Conservation (phyloP, 2,329 filamentous ascomycete species). For the Thermothelomyces thermophilus region DNA sequence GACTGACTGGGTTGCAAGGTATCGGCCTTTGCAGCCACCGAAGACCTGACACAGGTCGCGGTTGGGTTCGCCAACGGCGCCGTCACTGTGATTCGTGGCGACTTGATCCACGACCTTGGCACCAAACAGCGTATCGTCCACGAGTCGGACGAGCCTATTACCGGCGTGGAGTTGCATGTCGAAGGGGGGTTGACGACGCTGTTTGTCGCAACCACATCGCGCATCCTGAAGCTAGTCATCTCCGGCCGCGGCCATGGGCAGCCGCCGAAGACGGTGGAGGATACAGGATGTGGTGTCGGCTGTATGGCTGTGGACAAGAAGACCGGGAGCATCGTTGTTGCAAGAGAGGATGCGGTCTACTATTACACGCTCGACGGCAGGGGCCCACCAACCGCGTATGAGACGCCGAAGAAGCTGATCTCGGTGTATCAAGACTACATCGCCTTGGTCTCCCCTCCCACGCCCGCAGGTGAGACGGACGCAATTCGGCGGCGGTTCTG, state of each 20-base stretch:
- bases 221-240: conserved; percentile 80
- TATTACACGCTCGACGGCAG: conserved; percentile 82
- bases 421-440: conserved; percentile 79
- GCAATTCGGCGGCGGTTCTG: conserved; percentile 66
- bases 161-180: conserved; percentile 71
- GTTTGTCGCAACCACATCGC: conserved; percentile 85
- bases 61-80: conserved; percentile 94
- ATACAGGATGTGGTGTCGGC: conserved; percentile 82
- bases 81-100: conserved; percentile 87
- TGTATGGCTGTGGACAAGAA: conserved; percentile 85
- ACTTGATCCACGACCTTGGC: conserved; percentile 90
- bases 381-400: conserved; percentile 83
- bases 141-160: conserved; percentile 94
- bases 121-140: conserved; percentile 91
- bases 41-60: conserved; percentile 85
- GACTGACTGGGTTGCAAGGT: conserved; percentile 44
- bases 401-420: conserved; percentile 80
- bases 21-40: conserved; percentile 79
- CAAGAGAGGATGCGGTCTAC: conserved; percentile 90
- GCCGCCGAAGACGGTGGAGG: conserved; percentile 80
- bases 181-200: conserved; percentile 63
- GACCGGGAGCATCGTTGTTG: conserved; percentile 83
- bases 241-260: conserved; percentile 85
- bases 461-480: conserved; percentile 51
- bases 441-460: conserved; percentile 71